Conservation (phyloP, 2,329 filamentous ascomycete genomes). For the Huntiella omanensis region DNA sequence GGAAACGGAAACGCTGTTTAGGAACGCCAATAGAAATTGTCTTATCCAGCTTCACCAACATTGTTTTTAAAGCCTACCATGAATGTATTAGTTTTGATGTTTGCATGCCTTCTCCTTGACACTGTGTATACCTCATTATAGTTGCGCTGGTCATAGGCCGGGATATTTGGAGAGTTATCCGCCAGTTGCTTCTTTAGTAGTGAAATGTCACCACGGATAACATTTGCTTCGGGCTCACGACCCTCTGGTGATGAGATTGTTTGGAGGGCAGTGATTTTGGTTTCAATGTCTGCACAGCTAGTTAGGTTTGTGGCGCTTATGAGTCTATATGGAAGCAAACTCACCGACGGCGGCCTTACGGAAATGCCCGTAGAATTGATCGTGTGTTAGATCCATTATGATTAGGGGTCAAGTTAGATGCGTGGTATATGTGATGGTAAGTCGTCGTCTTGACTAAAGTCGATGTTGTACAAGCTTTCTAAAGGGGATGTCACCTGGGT, state of each 20-base stretch:
- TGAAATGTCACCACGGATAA: slow-evolving; percentile 61
- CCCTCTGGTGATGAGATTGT: slow-evolving; percentile 26
- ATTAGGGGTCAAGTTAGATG: not conserved
- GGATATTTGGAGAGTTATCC: slow-evolving; percentile 64
- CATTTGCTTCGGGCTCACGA: slow-evolving; percentile 62
- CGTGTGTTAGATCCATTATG: slow-evolving; percentile 36
- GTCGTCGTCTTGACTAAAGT: too few relatives aligned
- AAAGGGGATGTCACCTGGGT: too few relatives aligned
- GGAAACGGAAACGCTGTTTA: slow-evolving; percentile 72
- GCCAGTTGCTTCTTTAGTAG: slow-evolving; percentile 67
- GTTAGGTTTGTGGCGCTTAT: not conserved
- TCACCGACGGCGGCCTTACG: slow-evolving; percentile 54
- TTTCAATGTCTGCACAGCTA: slow-evolving; percentile 43
- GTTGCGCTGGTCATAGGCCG: slow-evolving; percentile 73
- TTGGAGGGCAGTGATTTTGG: slow-evolving; percentile 24
- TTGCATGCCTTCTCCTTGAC: not conserved
- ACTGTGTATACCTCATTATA: slow-evolving; percentile 50
- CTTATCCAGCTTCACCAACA: slow-evolving; percentile 61
- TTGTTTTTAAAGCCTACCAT: slow-evolving; percentile 51
- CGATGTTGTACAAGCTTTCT: too few relatives aligned
- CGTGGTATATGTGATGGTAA: too few relatives aligned
- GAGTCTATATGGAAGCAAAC: slow-evolving; percentile 12
- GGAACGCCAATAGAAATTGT: slow-evolving; percentile 50
- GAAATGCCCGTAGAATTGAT: slow-evolving; percentile 73
- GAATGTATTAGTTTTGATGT: slow-evolving; percentile 2